phyloP scores from a whole-genome alignment of 768 basidiomycete species.

The Artomyces pyxidatus region DNA sequence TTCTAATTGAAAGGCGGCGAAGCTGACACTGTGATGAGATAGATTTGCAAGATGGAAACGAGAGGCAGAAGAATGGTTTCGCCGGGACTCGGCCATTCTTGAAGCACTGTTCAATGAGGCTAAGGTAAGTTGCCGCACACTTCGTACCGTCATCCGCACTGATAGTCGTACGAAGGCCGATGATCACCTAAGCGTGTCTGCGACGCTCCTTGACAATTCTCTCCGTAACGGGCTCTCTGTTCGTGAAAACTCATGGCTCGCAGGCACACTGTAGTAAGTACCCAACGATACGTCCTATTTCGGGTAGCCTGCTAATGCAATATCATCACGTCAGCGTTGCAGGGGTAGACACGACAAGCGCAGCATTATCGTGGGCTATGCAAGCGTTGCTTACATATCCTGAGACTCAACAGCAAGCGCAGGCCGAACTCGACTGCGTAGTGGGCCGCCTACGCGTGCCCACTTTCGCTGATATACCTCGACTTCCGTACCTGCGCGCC shows the following conservation, averaged over 20 bases:
- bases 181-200: conserved; percentile 2
- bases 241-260: conserved; percentile 11
- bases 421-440: conserved; percentile 13
- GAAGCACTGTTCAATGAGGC: conserved; percentile 9
- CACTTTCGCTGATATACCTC: conserved; percentile 4
- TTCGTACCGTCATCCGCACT: too few relatives aligned
- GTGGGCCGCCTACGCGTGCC: conserved; percentile 14
- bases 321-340: conserved; percentile 1
- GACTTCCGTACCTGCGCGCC: conserved; percentile 15
- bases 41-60: conserved; percentile 20
- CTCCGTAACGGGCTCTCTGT: conserved; percentile 1
- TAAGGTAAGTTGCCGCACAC: too few relatives aligned
- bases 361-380: conserved; percentile 3
- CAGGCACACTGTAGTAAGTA: conserved; percentile 11
- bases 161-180: conserved; percentile 4
- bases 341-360: conserved; percentile 1
- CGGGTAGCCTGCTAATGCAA: background rate
- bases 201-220: conserved; percentile 3
- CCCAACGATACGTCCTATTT: background rate
- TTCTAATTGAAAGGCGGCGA: too few relatives aligned
- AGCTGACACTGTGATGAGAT: background rate
- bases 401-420: conserved; percentile 9
- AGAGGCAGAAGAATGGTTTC: conserved; percentile 8
- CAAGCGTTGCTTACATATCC: conserved; percentile 16
- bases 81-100: background rate